These are phyloP conservation scores for Gremmenia infestans DNA, from an alignment of 2,329 filamentous ascomycete genomes.

Conservation along the genomic window DNA sequence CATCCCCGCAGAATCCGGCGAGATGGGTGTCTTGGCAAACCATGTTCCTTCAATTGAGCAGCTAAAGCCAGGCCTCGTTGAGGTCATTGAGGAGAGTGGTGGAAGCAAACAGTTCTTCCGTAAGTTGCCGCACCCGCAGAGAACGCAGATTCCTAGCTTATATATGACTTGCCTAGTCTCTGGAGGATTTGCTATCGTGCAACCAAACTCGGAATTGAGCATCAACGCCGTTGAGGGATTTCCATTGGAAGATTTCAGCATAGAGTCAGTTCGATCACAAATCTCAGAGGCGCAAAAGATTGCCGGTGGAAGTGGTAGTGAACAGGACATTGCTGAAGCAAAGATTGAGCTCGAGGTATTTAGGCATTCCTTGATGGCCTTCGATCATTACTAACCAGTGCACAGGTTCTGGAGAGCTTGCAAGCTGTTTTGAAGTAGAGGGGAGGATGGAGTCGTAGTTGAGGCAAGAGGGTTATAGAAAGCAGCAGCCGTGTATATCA, in stretches of 20 bases:
- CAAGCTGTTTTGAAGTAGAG: conserved; percentile 74
- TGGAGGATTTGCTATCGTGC: conserved; percentile 93
- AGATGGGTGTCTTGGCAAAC: conserved; percentile 99
- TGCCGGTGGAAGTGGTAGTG: conserved; percentile 81
- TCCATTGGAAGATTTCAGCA: conserved; percentile 92
- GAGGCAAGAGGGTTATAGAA: conserved; percentile 24
- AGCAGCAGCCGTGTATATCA: conserved; percentile 31
- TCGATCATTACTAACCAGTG: conserved; percentile 34
- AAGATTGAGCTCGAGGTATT: conserved; percentile 98
- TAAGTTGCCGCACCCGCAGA: conserved; percentile 49
- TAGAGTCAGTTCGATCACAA: conserved; percentile 82
- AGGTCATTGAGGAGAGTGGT: conserved; percentile 90
- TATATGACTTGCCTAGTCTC: conserved; percentile 60
- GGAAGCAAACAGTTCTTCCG: conserved; percentile 95
- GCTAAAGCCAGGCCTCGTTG: conserved; percentile 91
- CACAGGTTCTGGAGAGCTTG: conserved; percentile 75
- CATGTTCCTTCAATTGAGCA: conserved; percentile 99
- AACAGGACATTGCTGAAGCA: conserved; percentile 96
- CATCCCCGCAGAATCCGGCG: conserved; percentile 94
- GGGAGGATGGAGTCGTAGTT: conserved; percentile 4
- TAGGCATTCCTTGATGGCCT: not conserved
- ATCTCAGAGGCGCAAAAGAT: conserved; percentile 96
- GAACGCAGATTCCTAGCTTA: conserved; percentile 7
- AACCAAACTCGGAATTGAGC: conserved; percentile 90
- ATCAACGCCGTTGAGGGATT: conserved; percentile 98